Evolutionary conservation across 805 yeast genomes (phyloP), one percentile per base, ranked within the genome.

Genomic region (Phaffomyces antillensis): DNA sequence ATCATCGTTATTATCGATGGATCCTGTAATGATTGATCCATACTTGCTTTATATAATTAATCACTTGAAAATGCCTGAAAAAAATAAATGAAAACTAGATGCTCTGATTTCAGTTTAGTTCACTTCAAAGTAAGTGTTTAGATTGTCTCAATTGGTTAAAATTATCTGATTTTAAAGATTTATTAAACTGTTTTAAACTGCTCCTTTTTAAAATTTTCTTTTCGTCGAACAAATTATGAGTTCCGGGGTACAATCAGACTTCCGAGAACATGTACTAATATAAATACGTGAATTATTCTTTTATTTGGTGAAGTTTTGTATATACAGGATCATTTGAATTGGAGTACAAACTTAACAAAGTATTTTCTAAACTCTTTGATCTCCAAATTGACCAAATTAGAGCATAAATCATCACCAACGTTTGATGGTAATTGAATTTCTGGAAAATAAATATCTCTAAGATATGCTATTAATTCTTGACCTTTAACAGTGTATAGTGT

Each of bases 301-400:
- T 6, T 35, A 31, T 24, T n/a, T 20, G 39, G 20, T 10, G 15
- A n/a, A n/a, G 17, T 18, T 25, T 25, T 24, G 18, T 32, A 17
- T 17, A 16, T 13, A 18, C 11, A 18, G 12, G 10, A 25, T 42
- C 40, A 50, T 26, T 60, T 61, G 52, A 65, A 50, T 50, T 60
- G 59, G 28, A 58, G 52, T 44, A 75, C 67, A 51, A 75, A 67
- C 45, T 59, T 69, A 23, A 77, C 71, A 61, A 83, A 82, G 59
- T 76, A 86, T 66, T 82, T 85, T 60, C 79, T 81, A 66, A 88
- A 87, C 39, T 73, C 77, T 59, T 83, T 80, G 45, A 69, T 73
- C 43, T 81, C 81, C 50, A 70, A 54, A 18, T 72, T 68, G 9
- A 78, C 73, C 58, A 88, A 69, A 46, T 74, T 73, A 44, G 73